A percentile compares a stretch with the other conserved stretches of the same genome.
phyloP scores from a whole-genome alignment of 257 asterid genomes.

The Nyctanthes arbortristis region DNA sequence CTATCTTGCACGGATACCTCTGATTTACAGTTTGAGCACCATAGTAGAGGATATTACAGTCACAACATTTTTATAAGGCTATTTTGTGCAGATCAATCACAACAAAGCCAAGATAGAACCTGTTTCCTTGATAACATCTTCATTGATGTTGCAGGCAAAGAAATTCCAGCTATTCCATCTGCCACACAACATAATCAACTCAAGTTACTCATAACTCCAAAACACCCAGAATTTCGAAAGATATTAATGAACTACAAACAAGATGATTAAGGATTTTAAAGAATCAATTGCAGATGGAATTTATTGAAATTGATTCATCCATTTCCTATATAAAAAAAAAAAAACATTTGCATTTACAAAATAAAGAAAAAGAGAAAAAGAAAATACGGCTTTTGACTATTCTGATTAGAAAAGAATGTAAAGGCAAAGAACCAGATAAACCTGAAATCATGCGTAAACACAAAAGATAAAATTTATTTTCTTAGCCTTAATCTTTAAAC shows the following conservation, averaged over 20 bases:
- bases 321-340: not conserved
- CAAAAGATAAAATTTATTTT: no score
- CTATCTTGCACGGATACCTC: no score
- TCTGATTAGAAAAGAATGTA: no score
- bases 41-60: no score
- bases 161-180: conserved; percentile 98
- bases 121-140: conserved; percentile 84
- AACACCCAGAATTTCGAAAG: not conserved
- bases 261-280: not conserved
- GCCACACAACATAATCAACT: conserved; percentile 23
- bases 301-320: conserved; percentile 4
- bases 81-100: conserved; percentile 18
- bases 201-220: conserved; percentile 13
- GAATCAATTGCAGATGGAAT: conserved; percentile 4
- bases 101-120: conserved; percentile 44
- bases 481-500: no score
- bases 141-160: conserved; percentile 86
- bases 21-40: no score
- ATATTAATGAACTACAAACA: not conserved
- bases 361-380: no score
- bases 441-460: no score
- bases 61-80: no score
- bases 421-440: no score
- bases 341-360: no score
- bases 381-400: no score